phyloP scores from a whole-genome alignment of 2,329 filamentous ascomycete genomes.

The Talaromyces sp. region DNA sequence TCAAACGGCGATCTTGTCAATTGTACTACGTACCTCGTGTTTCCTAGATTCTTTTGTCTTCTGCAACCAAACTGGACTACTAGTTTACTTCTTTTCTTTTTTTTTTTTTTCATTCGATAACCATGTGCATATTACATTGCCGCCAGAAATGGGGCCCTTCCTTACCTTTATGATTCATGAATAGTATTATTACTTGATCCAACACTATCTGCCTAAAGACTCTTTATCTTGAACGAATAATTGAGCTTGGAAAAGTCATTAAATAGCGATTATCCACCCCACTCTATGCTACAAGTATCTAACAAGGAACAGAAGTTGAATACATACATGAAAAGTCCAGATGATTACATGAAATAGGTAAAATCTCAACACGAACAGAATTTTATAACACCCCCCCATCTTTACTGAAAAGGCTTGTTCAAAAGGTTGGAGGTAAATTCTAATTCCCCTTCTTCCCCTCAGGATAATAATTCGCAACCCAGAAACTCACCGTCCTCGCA shows the following conservation, averaged over 20 bases:
- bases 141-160: background rate
- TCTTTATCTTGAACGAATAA: too few species aligned
- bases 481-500: conserved; percentile 44
- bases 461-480: conserved; percentile 32
- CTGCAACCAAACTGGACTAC: background rate
- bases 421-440: conserved; percentile 14
- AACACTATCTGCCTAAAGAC: too few species aligned
- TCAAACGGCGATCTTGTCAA: background rate
- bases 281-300: background rate
- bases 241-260: background rate
- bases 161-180: conserved; percentile 1
- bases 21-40: background rate
- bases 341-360: background rate
- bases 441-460: conserved; percentile 39
- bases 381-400: background rate
- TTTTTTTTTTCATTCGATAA: conserved; percentile 6
- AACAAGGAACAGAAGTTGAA: background rate
- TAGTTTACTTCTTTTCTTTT: background rate
- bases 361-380: background rate
- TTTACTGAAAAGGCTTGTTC: background rate
- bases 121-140: conserved; percentile 10
- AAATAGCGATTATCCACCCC: background rate
- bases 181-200: conserved; percentile 3
- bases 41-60: background rate
- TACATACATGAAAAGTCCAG: background rate